These are phyloP conservation scores for Salix udensis DNA, from an alignment of 345 rosid species.

Conservation along the genomic window DNA sequence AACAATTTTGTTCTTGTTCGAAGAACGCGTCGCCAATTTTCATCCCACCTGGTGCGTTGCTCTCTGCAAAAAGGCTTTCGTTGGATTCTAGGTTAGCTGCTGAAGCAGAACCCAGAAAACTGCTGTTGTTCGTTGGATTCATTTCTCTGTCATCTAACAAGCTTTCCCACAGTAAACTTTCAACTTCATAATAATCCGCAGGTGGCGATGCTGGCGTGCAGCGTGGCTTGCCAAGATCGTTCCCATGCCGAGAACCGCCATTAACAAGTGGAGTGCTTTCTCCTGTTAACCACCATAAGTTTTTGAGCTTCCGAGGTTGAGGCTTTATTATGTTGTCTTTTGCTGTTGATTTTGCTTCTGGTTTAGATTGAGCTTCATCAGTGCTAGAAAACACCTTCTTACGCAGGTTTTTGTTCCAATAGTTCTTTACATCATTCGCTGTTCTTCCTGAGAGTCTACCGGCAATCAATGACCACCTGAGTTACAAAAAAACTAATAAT, in stretches of 20 bases:
- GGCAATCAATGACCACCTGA: slow-evolving; percentile 46
- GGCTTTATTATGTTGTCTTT: slow-evolving; percentile 24
- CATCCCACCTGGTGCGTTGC: too few species aligned
- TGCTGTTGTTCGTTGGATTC: neutral
- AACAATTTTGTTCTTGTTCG: too few species aligned
- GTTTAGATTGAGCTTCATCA: neutral
- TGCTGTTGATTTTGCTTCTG: neutral
- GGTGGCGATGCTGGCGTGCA: neutral
- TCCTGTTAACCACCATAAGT: neutral
- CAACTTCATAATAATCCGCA: neutral
- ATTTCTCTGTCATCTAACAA: neutral
- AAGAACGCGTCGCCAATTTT: too few species aligned
- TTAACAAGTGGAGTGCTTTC: too few species aligned
- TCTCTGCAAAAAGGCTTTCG: neutral
- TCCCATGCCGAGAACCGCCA: neutral
- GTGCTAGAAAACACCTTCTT: neutral
- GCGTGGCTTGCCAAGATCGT: neutral
- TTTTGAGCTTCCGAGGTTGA: slow-evolving; percentile 20
- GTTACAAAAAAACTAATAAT: neutral
- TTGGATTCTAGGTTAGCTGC: too few species aligned
- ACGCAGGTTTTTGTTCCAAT: slow-evolving; percentile 22
- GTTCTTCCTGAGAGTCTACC: slow-evolving; percentile 52
- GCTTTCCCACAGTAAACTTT: neutral
- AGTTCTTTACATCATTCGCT: slow-evolving; percentile 39
- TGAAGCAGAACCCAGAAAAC: too few species aligned